These are phyloP conservation scores for Naematelia encephala DNA, from an alignment of 768 basidiomycete species.

Conservation along the genomic window DNA sequence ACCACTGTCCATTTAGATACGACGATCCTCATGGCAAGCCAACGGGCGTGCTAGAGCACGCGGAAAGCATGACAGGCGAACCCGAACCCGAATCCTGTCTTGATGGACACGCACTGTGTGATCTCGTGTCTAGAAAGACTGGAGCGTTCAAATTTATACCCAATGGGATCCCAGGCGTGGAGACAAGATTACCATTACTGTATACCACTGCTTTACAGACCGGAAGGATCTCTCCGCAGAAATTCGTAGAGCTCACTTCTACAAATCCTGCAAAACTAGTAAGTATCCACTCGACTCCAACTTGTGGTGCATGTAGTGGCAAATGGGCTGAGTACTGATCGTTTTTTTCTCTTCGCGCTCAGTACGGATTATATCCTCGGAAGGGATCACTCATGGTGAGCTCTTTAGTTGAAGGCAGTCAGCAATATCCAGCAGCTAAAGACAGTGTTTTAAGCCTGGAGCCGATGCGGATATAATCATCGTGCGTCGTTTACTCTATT, in stretches of 20 bases:
- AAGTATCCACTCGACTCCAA: constrained; percentile 18
- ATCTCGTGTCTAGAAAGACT: constrained; percentile 24
- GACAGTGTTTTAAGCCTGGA: no score
- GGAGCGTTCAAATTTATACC: constrained; percentile 49
- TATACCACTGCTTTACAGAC: constrained; percentile 45
- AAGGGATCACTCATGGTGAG: constrained; percentile 40
- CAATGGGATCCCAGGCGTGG: constrained; percentile 50
- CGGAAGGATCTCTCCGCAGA: constrained; percentile 15
- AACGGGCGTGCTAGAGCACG: constrained; percentile 4
- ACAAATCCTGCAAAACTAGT: constrained; percentile 25
- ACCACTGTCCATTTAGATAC: constrained; percentile 46
- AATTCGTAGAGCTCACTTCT: constrained; percentile 22
- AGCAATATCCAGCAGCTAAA: no score
- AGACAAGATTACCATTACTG: constrained; percentile 47
- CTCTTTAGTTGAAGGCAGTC: not conserved
- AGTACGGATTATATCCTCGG: constrained; percentile 31
- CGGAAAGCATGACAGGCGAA: constrained; percentile 2
- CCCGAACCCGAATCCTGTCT: not conserved
- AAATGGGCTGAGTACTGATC: no score
- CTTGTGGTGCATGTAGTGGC: not conserved
- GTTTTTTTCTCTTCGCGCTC: constrained; percentile 37
- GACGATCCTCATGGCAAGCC: constrained; percentile 40
- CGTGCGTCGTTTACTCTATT: constrained; percentile 11
- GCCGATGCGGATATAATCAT: constrained; percentile 49
- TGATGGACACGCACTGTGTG: constrained; percentile 31